Base-by-base conservation (phyloP, 306 rosid species). In the Lathyrus sativus region DNA sequence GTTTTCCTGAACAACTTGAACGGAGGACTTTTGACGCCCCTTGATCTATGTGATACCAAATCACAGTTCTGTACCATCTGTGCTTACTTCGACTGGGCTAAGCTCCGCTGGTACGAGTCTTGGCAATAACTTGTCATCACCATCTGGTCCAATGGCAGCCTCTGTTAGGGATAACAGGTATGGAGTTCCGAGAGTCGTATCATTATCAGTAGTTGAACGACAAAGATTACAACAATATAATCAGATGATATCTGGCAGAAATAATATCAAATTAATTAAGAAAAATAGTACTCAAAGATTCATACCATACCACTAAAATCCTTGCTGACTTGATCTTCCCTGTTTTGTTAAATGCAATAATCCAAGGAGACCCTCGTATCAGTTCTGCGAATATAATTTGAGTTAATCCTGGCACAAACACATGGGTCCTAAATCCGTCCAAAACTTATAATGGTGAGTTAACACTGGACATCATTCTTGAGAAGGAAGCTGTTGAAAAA, bases 321-420 rank as follows among this genome's bases (percentile, higher is more conserved):
- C n/a, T n/a, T n/a, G n/a, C n/a, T n/a, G n/a, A n/a, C n/a, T n/a
- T n/a, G n/a, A n/a, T n/a, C n/a, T n/a, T 70, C 76, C 95, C 96
- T 2, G 82, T 84, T 70, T 83, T 92, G 19, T 57, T 87, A 12
- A 84, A 84, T 67, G 80, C 96, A 43, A 74, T 83, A 35, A 85
- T 92, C 70, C 87, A 92, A 92, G 98, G 98, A 38, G 96, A 92
- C 53, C 87, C 92, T 1, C 81, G 98, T 14, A 85, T 92, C 66
- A 72, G 76, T 44, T 82, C 90, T 8, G 95, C 92, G 42, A 89
- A 69, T 54, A 89, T 92, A 43, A 89, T 78, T 22, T 92, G 98
- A 96, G 84, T 83, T 46, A 82, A 77, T 77, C 86, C 96, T 28
- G 92, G 88, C 72, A 54, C 96, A 29, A 89, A 85, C 71, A 87